Evolutionary conservation across 805 yeast genomes (phyloP).

Genomic region (Jamesozyma jinghongensis): DNA sequence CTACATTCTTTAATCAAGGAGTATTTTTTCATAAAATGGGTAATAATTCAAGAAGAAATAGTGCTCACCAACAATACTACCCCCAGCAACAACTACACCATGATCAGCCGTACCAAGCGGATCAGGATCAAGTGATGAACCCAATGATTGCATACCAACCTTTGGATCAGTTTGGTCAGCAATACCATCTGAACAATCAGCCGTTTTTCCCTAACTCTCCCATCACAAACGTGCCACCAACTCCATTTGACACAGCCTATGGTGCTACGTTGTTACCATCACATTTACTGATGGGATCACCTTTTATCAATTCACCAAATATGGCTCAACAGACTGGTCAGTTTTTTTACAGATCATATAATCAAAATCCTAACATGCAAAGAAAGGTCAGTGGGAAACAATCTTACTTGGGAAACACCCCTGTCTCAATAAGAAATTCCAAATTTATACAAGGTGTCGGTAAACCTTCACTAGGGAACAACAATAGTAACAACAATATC

Average conservation of each 20-base stretch:
- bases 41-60: conserved; percentile 5
- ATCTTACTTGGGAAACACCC: background rate
- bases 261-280: conserved; percentile 57
- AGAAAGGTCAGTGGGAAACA: background rate
- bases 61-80: background rate
- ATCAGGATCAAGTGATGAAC: background rate
- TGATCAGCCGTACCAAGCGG: background rate
- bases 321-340: conserved; percentile 5
- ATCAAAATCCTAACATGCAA: background rate
- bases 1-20: too few species aligned
- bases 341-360: background rate
- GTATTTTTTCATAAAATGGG: background rate
- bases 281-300: conserved; percentile 51
- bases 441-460: too few species aligned
- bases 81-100: conserved; percentile 1
- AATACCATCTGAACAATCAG: conserved; percentile 1
- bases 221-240: conserved; percentile 31
- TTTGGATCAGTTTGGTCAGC: conserved; percentile 2
- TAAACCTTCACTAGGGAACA: background rate
- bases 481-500: background rate
- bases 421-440: too few species aligned
- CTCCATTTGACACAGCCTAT: conserved; percentile 53
- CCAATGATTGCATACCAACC: background rate
- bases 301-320: conserved; percentile 40
- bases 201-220: conserved; percentile 14